Conservation (phyloP, 2,329 filamentous ascomycete species). For the Pseudocercospora fijiensis region DNA sequence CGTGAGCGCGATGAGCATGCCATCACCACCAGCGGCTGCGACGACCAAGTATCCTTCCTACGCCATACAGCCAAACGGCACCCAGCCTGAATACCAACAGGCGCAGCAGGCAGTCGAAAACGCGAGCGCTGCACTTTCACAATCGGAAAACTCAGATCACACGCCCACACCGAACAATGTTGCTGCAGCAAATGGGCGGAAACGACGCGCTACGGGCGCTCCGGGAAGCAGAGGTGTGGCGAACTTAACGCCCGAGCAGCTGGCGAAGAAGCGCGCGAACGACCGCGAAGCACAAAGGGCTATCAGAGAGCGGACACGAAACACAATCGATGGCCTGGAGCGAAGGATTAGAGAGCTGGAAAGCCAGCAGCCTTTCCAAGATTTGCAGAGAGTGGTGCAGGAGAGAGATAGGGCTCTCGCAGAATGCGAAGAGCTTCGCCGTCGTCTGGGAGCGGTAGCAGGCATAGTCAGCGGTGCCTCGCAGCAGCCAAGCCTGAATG, state of each 20-base stretch:
- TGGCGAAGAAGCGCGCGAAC: constrained; percentile 87
- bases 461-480: constrained; percentile 30
- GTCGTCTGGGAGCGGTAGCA: constrained; percentile 52
- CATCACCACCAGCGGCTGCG: constrained; percentile 3
- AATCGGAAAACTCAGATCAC: constrained; percentile 14
- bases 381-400: constrained; percentile 71
- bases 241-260: constrained; percentile 81
- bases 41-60: neutral
- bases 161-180: constrained; percentile 23
- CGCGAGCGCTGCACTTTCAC: constrained; percentile 33
- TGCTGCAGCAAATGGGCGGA: constrained; percentile 31
- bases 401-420: constrained; percentile 69
- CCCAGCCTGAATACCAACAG: constrained; percentile 38
- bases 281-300: constrained; percentile 84
- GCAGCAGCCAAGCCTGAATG: constrained; percentile 31
- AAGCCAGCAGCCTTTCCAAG: constrained; percentile 77
- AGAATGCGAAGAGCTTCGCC: constrained; percentile 76
- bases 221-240: constrained; percentile 68
- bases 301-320: constrained; percentile 78
- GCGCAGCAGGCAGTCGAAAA: constrained; percentile 47
- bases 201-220: constrained; percentile 39
- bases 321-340: constrained; percentile 74
- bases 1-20: neutral
- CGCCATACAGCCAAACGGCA: constrained; percentile 3
- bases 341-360: constrained; percentile 71